Evolutionary conservation across 148 eudicot species (phyloP), one percentile per base, ranked within the genome.

Genomic region (Fallopia convolvulus): DNA sequence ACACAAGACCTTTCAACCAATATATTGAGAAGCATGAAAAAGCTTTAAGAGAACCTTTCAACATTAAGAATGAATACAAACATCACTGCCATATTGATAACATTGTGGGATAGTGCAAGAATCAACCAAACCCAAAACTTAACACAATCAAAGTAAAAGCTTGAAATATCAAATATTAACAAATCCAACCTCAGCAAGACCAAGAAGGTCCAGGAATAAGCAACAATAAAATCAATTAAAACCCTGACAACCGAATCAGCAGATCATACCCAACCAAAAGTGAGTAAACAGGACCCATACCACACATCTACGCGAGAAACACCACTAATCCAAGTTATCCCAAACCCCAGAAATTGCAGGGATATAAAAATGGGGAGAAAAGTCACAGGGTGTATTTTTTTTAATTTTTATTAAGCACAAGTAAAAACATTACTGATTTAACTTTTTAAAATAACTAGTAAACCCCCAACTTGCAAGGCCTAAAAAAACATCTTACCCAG

Each of bases 1-100:
- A 12, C 39, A 26, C 36, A 26, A 63, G 70, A 63, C 17, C 40
- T 63, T 30, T 10, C 70, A 63, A 26, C 39, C 39, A 63, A 11
- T 26, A 63, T 63, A 33, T 26, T 63, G 70, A 30, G 39, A 63
- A 63, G 70, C 70, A 63, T 63, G 70, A 30, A 30, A 63, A 63
- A 4, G 13, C 36, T 63, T 4, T 6, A 63, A 18, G 12, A 63
- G 6, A 26, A 63, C 39, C 70, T 52, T 52, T 52, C 58, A 52
- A n/a, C 21, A 17, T 17, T n/a, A 52, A 52, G 58, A 52, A 44
- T 44, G 47, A 44, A 17, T 13, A 9, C 68, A 26, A 7, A 5
- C 13, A 23, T 12, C 70, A 26, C 39, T 30, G 39, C 40, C 70
- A 30, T 6, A 55, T 55, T 36, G 4, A 52, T 52, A 17, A 52